Evolutionary conservation across 2,329 filamentous ascomycete species (phyloP), one percentile per base, ranked within the genome.

Genomic region (Colletotrichum lini): DNA sequence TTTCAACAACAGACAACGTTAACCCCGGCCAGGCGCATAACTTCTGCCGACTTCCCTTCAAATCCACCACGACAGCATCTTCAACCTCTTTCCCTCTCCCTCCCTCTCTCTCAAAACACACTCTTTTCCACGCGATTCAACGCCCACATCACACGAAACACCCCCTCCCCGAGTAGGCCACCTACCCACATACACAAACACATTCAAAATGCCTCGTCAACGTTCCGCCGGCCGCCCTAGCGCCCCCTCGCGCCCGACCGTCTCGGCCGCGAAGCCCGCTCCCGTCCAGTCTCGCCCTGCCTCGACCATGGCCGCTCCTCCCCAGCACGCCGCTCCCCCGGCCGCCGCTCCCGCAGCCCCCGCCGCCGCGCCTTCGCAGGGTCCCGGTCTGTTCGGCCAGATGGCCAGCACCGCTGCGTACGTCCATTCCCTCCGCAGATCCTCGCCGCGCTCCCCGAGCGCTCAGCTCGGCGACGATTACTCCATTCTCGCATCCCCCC

Each of bases 351-450:
- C 86, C 35, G 8, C 35, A 10, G 35, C 35, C 70, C 81, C 83
- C 64, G 83, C 84, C 59, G 82, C 84, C 35, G 81, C 86, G 57
- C 82, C 83, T 65, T 88, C 89, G 65, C 88, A 92, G 75, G 94
- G 95, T 38, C 92, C 94, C 6, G 96, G 96, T 74, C 88, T 99
- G 13, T 94, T 99, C 77, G 96, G 94, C 71, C 94, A 98, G 88
- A 98, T 99, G 93, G 96, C 96, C 76, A 95, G 92, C 80, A 99
- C 96, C 69, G 96, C 96, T 82, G 96, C 96, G 96, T 98, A 92
- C 86, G 95, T 91, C 15, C 23, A 15, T 26, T 52, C 35, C 58
- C 18, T 38, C 35, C 35, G 35, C 35, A 10, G 35, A 38, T 64
- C 10, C 30, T 26, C 10, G 18, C 13, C 26, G 30, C 40, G 26